Evolutionary conservation across 1,139 yeast species (phyloP).

Genomic region (Keqinozyma sinolaborantium): DNA sequence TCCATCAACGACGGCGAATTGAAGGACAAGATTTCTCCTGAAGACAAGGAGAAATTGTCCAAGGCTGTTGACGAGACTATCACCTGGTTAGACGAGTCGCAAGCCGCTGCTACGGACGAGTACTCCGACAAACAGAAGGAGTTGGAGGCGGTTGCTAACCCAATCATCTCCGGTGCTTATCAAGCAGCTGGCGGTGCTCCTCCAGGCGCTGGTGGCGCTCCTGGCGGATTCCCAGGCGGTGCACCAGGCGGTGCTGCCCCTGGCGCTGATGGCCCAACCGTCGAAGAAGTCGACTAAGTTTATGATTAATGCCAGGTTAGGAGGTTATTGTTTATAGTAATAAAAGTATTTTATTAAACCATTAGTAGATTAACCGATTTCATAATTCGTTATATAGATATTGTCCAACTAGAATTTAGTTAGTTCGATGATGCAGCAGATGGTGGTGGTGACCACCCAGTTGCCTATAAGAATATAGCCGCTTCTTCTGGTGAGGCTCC

Average conservation of each 20-base stretch:
- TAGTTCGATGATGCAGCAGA: conserved; percentile 30
- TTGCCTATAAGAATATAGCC: conserved; percentile 52
- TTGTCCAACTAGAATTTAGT: neutral
- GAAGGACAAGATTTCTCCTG: conserved; percentile 48
- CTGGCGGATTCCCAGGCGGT: conserved; percentile 43
- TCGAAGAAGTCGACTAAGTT: conserved; percentile 71
- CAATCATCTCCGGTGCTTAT: conserved; percentile 63
- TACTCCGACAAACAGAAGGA: conserved; percentile 63
- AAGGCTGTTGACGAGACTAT: conserved; percentile 43
- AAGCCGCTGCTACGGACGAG: conserved; percentile 51
- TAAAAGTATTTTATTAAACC: neutral
- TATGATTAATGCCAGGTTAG: no score
- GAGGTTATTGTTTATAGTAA: neutral
- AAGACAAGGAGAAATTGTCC: conserved; percentile 41
- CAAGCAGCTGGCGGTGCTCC: conserved; percentile 52
- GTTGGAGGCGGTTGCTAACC: conserved; percentile 61
- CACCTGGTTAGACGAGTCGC: conserved; percentile 48
- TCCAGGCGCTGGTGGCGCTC: conserved; percentile 31
- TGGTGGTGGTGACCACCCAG: conserved; percentile 51
- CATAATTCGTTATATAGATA: neutral
- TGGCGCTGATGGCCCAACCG: conserved; percentile 58
- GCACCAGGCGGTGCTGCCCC: conserved; percentile 35
- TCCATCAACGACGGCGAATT: conserved; percentile 43
- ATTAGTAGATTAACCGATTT: neutral
- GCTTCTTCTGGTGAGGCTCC: conserved; percentile 60